Percentiles rank a stretch among this genome's conserved stretches.
These are phyloP conservation scores for Lactifluus subvellereus DNA, from an alignment of 768 basidiomycete genomes.

Conservation along the genomic window DNA sequence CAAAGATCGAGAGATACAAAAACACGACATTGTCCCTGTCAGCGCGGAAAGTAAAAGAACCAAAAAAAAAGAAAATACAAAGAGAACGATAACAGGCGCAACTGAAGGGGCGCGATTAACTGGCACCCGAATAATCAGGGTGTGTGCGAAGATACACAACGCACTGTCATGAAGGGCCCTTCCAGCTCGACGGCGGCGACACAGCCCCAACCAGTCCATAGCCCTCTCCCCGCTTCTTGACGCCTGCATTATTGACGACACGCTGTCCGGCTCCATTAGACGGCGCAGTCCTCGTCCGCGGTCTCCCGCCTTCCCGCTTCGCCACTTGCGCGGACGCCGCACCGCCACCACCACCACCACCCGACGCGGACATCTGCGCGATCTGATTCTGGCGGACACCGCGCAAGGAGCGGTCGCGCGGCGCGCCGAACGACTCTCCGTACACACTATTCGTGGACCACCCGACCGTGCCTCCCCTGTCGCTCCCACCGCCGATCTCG, in stretches of 20 bases:
- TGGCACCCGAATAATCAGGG: neutral
- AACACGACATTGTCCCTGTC: neutral
- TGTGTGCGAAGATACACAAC: neutral
- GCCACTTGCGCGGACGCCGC: slow-evolving; percentile 16
- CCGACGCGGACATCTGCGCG: slow-evolving; percentile 9
- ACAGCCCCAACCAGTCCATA: slow-evolving; percentile 24
- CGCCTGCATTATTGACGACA: neutral
- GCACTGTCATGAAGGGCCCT: slow-evolving; percentile 13
- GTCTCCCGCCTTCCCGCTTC: slow-evolving; percentile 23
- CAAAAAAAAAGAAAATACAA: neutral
- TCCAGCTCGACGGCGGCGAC: slow-evolving; percentile 35
- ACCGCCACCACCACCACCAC: neutral
- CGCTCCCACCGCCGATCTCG: slow-evolving; percentile 31
- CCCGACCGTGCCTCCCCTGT: slow-evolving; percentile 21
- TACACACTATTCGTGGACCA: slow-evolving; percentile 63
- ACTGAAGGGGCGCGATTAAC: neutral
- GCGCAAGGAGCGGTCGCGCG: slow-evolving; percentile 29
- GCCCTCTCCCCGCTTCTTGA: slow-evolving; percentile 8
- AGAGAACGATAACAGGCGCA: neutral
- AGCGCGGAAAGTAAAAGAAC: neutral
- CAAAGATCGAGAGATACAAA: neutral
- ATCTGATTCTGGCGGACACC: slow-evolving; percentile 12
- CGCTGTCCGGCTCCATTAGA: slow-evolving; percentile 23
- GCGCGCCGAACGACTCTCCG: slow-evolving; percentile 42
- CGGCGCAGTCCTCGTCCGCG: slow-evolving; percentile 32